These are phyloP conservation scores for Geotrichum cucujoidarum DNA, from an alignment of 1,139 yeast genomes.

Conservation along the genomic window DNA sequence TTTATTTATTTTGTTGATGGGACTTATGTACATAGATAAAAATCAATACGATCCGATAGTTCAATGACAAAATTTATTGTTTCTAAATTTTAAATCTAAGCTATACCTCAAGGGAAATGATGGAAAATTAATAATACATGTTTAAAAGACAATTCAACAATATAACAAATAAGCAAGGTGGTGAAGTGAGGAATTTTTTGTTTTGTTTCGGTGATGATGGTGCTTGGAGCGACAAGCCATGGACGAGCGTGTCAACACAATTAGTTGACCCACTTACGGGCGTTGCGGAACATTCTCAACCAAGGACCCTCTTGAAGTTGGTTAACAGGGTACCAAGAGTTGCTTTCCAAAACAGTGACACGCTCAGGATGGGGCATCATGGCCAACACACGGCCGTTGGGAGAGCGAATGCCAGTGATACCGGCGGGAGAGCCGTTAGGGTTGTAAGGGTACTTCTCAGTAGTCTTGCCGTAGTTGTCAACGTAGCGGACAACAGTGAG, in stretches of 20 bases:
- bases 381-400: constrained; percentile 92
- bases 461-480: constrained; percentile 82
- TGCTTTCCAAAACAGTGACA: constrained; percentile 78
- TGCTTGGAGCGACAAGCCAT: not conserved
- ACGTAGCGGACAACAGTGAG: constrained; percentile 70
- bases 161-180: not conserved
- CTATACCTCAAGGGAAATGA: not conserved
- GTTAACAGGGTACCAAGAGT: constrained; percentile 77
- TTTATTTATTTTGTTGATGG: too few species aligned
- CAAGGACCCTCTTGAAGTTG: constrained; percentile 65
- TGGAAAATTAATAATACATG: not conserved
- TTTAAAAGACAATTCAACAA: not conserved
- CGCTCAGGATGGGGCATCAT: constrained; percentile 99
- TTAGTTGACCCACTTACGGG: constrained; percentile 86
- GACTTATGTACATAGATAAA: too few species aligned
- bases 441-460: constrained; percentile 84
- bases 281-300: constrained; percentile 89
- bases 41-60: too few species aligned
- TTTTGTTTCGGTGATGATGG: not conserved
- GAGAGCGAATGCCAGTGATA: constrained; percentile 85
- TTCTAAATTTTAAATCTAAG: not conserved
- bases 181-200: not conserved
- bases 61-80: not conserved
- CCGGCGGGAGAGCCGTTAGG: constrained; percentile 96
- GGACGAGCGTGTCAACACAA: not conserved